A percentile compares a stretch with the other conserved stretches of the same genome.
Evolutionary conservation across 1,284 basidiomycete genomes (phyloP).

Genomic region (Flammula alnicola): DNA sequence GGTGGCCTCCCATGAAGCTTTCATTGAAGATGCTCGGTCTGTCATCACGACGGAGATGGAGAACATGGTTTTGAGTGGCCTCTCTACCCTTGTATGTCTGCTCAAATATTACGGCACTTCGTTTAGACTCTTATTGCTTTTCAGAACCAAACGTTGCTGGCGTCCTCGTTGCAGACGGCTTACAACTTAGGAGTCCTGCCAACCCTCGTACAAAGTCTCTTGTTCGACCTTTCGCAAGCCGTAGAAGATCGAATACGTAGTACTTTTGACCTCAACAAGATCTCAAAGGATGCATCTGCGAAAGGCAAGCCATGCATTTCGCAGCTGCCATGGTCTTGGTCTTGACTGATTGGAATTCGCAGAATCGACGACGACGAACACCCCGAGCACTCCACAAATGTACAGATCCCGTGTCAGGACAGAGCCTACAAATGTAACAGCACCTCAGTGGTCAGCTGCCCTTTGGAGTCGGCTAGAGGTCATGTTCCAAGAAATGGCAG

Average conservation of each 20-base stretch:
- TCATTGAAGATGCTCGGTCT: constrained; percentile 71
- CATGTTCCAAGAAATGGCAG: constrained; percentile 88
- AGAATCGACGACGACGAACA: constrained; percentile 35
- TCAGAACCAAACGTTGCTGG: constrained; percentile 88
- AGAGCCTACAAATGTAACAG: constrained; percentile 83
- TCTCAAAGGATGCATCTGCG: constrained; percentile 79
- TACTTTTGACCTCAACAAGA: constrained; percentile 85
- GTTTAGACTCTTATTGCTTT: background rate
- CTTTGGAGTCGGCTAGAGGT: constrained; percentile 85
- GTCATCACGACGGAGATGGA: constrained; percentile 87
- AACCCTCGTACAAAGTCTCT: constrained; percentile 78
- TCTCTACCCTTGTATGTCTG: constrained; percentile 69
- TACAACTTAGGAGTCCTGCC: constrained; percentile 90
- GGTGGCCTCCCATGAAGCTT: constrained; percentile 70
- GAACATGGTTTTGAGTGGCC: constrained; percentile 79
- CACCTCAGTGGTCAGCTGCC: constrained; percentile 80
- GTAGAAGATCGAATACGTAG: constrained; percentile 81
- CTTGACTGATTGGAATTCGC: constrained; percentile 1
- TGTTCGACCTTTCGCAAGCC: constrained; percentile 83
- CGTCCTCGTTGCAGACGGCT: constrained; percentile 92
- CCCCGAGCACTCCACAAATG: constrained; percentile 43
- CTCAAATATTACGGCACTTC: constrained; percentile 2
- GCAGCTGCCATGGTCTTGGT: constrained; percentile 3
- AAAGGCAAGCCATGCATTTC: constrained; percentile 60
- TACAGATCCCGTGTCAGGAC: constrained; percentile 84